A percentile compares a stretch with the other conserved stretches of the same genome.
phyloP scores from a whole-genome alignment of 805 yeast species.

The Ascoidea rubescens region DNA sequence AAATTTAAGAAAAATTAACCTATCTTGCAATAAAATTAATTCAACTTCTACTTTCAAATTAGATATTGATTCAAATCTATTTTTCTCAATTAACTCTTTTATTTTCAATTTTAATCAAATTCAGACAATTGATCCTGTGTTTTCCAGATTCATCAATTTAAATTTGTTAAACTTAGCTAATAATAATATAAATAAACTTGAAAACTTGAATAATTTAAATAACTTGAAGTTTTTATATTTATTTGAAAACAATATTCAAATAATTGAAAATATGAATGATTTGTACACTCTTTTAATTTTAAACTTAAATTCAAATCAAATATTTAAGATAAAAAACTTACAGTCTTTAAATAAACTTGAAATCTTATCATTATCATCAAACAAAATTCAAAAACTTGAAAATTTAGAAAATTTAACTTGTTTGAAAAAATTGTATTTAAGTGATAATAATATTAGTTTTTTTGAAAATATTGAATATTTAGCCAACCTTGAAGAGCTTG shows the following conservation, averaged over 20 bases:
- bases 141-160: background rate
- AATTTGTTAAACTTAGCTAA: background rate
- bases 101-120: too few species aligned
- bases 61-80: background rate
- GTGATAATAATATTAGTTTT: background rate
- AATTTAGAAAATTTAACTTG: too few species aligned
- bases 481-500: background rate
- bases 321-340: too few species aligned
- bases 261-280: too few species aligned
- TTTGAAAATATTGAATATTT: background rate
- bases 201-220: too few species aligned
- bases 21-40: background rate
- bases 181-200: too few species aligned
- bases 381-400: too few species aligned
- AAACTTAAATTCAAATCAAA: background rate
- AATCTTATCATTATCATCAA: background rate
- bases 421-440: too few species aligned
- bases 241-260: too few species aligned
- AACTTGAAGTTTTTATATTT: too few species aligned
- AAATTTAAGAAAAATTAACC: background rate
- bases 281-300: background rate
- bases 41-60: background rate
- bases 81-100: too few species aligned
- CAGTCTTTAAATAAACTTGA: background rate
- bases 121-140: background rate